Evolutionary conservation across 2,329 filamentous ascomycete genomes (phyloP).

Genomic region (Fusarium concolor): DNA sequence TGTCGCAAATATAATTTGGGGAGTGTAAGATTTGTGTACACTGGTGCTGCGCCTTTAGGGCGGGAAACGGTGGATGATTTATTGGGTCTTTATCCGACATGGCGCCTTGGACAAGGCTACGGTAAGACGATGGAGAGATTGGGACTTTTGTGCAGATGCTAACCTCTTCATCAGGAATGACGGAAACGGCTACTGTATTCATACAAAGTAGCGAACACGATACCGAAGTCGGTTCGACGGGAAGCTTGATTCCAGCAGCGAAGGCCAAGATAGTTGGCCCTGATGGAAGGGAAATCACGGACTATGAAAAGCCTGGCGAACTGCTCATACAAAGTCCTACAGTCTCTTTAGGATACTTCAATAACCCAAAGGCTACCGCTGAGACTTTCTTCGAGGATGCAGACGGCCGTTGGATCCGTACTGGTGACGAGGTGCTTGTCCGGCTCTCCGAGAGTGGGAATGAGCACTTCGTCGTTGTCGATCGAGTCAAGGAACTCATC

Average conservation of each 20-base stretch:
- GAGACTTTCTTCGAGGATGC: conserved; percentile 78
- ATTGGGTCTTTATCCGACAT: conserved; percentile 69
- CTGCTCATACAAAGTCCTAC: conserved; percentile 82
- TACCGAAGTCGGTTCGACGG: conserved; percentile 75
- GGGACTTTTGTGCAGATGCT: too few species aligned
- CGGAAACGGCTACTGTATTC: conserved; percentile 9
- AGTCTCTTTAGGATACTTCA: conserved; percentile 84
- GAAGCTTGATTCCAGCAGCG: conserved; percentile 71
- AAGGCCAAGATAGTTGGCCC: conserved; percentile 72
- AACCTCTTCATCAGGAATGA: conserved; percentile 49
- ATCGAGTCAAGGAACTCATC: conserved; percentile 77
- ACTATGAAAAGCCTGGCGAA: conserved; percentile 80
- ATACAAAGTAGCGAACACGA: conserved; percentile 63
- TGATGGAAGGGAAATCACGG: conserved; percentile 75
- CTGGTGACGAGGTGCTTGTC: conserved; percentile 85
- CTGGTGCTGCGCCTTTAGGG: conserved; percentile 74
- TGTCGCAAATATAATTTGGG: conserved; percentile 20
- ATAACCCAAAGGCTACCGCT: conserved; percentile 83
- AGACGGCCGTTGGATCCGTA: conserved; percentile 80
- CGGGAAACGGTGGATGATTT: conserved; percentile 74
- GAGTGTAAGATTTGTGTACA: conserved; percentile 24
- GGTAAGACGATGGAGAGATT: too few species aligned
- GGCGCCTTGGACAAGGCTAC: conserved; percentile 78
- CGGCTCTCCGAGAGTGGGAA: conserved; percentile 70
- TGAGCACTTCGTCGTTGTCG: conserved; percentile 87